phyloP scores from a whole-genome alignment of 108 stramenopile species.

The Conticribra weissflogii region DNA sequence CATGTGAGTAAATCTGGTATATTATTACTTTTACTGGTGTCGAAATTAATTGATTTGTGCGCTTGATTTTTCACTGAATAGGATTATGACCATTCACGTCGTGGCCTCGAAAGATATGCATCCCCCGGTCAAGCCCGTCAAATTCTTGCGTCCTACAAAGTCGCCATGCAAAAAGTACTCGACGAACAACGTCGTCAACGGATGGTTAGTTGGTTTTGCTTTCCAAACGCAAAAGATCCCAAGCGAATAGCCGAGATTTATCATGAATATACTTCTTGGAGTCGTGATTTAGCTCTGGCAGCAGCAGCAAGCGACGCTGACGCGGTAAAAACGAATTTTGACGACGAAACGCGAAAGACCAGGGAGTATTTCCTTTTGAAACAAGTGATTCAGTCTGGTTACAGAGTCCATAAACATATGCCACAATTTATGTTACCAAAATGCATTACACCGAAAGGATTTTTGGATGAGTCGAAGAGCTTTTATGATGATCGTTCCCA shows the following conservation, averaged over 20 bases:
- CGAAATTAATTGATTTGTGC: too few relatives aligned
- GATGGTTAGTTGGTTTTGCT: slow-evolving; percentile 39
- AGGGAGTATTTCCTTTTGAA: slow-evolving; percentile 84
- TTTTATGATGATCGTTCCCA: slow-evolving; percentile 9
- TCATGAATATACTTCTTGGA: slow-evolving; percentile 80
- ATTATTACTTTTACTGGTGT: too few relatives aligned
- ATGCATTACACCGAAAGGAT: slow-evolving; percentile 46
- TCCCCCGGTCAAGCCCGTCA: slow-evolving; percentile 80
- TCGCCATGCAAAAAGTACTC: slow-evolving; percentile 66
- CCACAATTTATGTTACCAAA: slow-evolving; percentile 52
- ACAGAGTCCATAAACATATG: slow-evolving; percentile 53
- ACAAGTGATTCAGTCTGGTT: slow-evolving; percentile 52
- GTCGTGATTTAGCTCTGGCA: slow-evolving; percentile 77
- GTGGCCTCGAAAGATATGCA: slow-evolving; percentile 86
- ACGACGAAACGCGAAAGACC: slow-evolving; percentile 69
- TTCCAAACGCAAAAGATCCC: slow-evolving; percentile 51
- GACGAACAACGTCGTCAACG: slow-evolving; percentile 75
- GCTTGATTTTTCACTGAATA: too few relatives aligned
- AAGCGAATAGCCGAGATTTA: slow-evolving; percentile 76
- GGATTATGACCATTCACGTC: slow-evolving; percentile 82
- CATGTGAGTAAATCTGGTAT: too few relatives aligned
- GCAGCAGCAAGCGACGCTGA: slow-evolving; percentile 84
- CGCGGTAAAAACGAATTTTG: slow-evolving; percentile 73
- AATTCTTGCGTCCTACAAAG: slow-evolving; percentile 69
- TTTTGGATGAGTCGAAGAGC: slow-evolving; percentile 38